Evolutionary conservation across 371 early-diverging fungal genomes (phyloP).

Genomic region (Mucor lusitanicus): DNA sequence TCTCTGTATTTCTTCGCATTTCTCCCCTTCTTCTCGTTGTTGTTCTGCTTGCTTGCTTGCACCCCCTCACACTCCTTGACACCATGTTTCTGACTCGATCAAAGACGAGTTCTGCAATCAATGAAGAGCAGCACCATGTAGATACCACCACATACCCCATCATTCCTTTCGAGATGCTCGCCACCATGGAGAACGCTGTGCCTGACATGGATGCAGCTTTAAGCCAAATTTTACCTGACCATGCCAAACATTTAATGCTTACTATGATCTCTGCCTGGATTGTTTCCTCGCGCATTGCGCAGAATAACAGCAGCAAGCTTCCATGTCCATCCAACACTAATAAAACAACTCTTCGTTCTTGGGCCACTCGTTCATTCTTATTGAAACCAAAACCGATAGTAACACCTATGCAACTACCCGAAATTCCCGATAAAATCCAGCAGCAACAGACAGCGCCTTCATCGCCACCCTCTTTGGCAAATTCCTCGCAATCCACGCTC

Average conservation of each 20-base stretch:
- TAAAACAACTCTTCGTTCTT: conserved; percentile 8
- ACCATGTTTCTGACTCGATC: conserved; percentile 23
- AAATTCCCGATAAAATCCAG: background rate
- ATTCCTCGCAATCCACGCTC: conserved; percentile 6
- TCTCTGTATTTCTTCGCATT: conserved; percentile 15
- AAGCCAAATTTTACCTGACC: conserved; percentile 1
- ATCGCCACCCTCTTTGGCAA: background rate
- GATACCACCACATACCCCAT: background rate
- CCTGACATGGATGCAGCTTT: conserved; percentile 8
- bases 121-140: background rate
- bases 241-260: conserved; percentile 5
- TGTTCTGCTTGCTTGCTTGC: too few relatives aligned
- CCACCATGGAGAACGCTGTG: conserved; percentile 9
- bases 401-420: background rate
- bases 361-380: conserved; percentile 18
- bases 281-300: background rate
- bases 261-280: conserved; percentile 16
- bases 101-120: conserved; percentile 15
- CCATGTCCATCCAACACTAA: background rate
- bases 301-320: background rate
- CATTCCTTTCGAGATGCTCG: conserved; percentile 5
- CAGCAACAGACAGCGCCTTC: background rate
- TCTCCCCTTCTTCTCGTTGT: background rate
- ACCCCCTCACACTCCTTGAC: background rate
- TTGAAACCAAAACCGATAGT: conserved; percentile 4